Evolutionary conservation across 345 rosid species (phyloP).

Genomic region (Dimocarpus longan): DNA sequence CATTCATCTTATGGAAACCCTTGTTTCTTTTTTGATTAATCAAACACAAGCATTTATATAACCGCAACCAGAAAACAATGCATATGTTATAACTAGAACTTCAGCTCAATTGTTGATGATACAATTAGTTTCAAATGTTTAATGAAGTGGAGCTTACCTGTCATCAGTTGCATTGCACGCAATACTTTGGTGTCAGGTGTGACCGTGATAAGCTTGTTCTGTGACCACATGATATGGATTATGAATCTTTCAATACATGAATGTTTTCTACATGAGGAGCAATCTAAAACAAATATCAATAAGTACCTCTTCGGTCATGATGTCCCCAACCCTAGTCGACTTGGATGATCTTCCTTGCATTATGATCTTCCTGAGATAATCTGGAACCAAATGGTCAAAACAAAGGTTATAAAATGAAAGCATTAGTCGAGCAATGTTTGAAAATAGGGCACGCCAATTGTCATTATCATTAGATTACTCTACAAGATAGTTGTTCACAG

Average conservation of each 20-base stretch:
- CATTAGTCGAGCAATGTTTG: neutral
- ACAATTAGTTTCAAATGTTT: neutral
- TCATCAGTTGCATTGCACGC: conserved; percentile 97
- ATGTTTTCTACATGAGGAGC: too few relatives aligned
- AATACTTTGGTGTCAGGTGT: conserved; percentile 92
- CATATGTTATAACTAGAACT: too few relatives aligned
- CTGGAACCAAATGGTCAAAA: conserved; percentile 39
- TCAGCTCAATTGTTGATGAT: too few relatives aligned
- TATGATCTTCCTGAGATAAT: conserved; percentile 93
- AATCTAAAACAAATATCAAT: neutral
- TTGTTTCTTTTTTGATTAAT: too few relatives aligned
- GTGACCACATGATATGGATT: conserved; percentile 15
- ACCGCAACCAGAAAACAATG: too few relatives aligned
- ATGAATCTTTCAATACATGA: too few relatives aligned
- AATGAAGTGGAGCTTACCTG: conserved; percentile 46
- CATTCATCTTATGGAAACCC: too few relatives aligned
- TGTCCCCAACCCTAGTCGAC: conserved; percentile 97
- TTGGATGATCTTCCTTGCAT: conserved; percentile 99
- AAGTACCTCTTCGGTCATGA: conserved; percentile 97
- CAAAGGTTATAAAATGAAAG: neutral
- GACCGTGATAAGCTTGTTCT: conserved; percentile 95
- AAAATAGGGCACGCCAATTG: too few relatives aligned
- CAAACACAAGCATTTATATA: too few relatives aligned
- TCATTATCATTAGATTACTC: neutral
- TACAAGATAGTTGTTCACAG: neutral